Conservation (phyloP, 2,329 filamentous ascomycete genomes). For the Pyrenochaeta sp. region DNA sequence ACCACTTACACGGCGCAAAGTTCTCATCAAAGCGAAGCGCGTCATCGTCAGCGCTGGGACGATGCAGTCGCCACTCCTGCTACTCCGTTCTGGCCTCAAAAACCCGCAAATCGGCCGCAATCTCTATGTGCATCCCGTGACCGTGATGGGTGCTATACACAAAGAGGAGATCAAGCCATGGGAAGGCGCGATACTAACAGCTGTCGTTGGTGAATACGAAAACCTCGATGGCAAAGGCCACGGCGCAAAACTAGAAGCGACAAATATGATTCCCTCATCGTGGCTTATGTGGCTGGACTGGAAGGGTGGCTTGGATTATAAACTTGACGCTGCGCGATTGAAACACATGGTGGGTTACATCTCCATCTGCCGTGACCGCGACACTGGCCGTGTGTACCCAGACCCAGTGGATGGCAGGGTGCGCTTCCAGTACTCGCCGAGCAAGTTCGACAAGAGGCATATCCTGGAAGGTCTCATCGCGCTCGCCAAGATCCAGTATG, state of each 20-base stretch:
- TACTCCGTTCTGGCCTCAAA: constrained; percentile 80
- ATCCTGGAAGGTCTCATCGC: constrained; percentile 76
- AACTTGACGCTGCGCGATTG: constrained; percentile 73
- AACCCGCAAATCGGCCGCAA: constrained; percentile 85
- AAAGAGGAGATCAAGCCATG: constrained; percentile 70
- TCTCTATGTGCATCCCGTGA: constrained; percentile 80
- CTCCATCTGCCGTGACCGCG: constrained; percentile 76
- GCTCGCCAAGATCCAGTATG: constrained; percentile 78
- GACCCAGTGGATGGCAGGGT: constrained; percentile 73
- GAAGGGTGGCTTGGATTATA: constrained; percentile 73
- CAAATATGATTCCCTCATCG: constrained; percentile 75
- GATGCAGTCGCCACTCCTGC: constrained; percentile 77
- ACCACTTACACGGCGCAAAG: constrained; percentile 63
- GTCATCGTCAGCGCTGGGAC: constrained; percentile 82
- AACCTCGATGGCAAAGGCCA: constrained; percentile 83
- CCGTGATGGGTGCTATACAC: constrained; percentile 66
- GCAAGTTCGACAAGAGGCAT: constrained; percentile 75
- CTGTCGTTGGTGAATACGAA: constrained; percentile 78
- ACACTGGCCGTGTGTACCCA: constrained; percentile 76
- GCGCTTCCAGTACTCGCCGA: constrained; percentile 74
- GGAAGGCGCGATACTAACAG: constrained; percentile 81
- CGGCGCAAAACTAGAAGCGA: constrained; percentile 81
- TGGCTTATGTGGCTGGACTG: constrained; percentile 72
- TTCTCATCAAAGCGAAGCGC: constrained; percentile 79
- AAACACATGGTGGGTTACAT: constrained; percentile 77